Conservation (phyloP, 2,329 filamentous ascomycete species). For the Lasiodiplodia hormozganensis region DNA sequence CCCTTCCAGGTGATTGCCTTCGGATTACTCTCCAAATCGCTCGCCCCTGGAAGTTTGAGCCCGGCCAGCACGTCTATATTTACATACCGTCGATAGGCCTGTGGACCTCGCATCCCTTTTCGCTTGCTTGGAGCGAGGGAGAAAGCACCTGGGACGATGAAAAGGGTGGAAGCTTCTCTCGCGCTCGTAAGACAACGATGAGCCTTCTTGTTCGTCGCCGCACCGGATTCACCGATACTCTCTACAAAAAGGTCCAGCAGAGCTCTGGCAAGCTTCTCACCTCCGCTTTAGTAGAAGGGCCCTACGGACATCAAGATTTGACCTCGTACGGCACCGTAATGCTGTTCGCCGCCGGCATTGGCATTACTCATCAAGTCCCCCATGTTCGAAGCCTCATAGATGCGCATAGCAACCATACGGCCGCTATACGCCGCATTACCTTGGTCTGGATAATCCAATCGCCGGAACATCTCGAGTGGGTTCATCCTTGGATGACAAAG, state of each 20-base stretch:
- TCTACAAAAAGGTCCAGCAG: slow-evolving; percentile 72
- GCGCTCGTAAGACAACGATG: slow-evolving; percentile 63
- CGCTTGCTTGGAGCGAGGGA: slow-evolving; percentile 76
- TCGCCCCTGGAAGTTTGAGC: slow-evolving; percentile 76
- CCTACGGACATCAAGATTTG: slow-evolving; percentile 84
- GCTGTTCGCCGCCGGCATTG: slow-evolving; percentile 89
- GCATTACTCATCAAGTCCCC: slow-evolving; percentile 93
- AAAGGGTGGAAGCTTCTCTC: slow-evolving; percentile 56
- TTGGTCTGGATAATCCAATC: slow-evolving; percentile 94
- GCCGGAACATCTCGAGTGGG: slow-evolving; percentile 90
- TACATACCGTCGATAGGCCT: slow-evolving; percentile 76
- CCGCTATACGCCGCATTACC: slow-evolving; percentile 80
- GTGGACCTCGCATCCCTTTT: slow-evolving; percentile 81
- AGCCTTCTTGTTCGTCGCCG: slow-evolving; percentile 88
- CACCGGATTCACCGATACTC: slow-evolving; percentile 83
- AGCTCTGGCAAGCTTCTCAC: slow-evolving; percentile 64
- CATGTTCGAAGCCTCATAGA: slow-evolving; percentile 74
- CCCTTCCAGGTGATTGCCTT: slow-evolving; percentile 76
- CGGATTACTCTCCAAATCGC: slow-evolving; percentile 77
- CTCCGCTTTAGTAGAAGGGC: slow-evolving; percentile 83
- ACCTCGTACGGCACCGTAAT: slow-evolving; percentile 92
- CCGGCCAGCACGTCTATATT: slow-evolving; percentile 82
- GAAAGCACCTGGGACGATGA: slow-evolving; percentile 40
- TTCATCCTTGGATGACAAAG: slow-evolving; percentile 86
- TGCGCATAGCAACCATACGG: slow-evolving; percentile 69